phyloP scores from a whole-genome alignment of 305 asterid genomes.

The Fraxinus latifolia region DNA sequence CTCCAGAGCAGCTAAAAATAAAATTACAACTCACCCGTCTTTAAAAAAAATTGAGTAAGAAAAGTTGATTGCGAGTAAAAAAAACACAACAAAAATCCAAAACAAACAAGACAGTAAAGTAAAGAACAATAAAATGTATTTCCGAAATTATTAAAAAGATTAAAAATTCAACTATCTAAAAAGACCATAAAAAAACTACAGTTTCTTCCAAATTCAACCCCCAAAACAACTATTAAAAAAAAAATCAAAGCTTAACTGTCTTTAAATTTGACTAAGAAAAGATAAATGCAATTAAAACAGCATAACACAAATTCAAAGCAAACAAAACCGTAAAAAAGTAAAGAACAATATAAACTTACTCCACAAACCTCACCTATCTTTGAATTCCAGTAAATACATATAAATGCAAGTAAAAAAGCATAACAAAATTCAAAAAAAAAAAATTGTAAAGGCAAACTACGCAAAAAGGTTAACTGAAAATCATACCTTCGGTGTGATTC shows the following conservation, averaged over 20 bases:
- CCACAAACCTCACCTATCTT: not conserved
- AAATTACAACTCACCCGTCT: slow-evolving; percentile 21
- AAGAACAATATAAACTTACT: not conserved
- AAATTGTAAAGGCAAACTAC: not conserved
- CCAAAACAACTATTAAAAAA: not conserved
- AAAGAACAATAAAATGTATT: not conserved
- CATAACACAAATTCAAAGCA: not conserved
- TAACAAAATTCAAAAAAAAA: not conserved
- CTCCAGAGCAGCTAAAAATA: not conserved
- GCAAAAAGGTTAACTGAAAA: not conserved
- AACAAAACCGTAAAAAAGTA: not conserved
- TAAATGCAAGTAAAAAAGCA: not conserved
- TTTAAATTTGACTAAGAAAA: not conserved
- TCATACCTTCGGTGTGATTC: slow-evolving; percentile 28
- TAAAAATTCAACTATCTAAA: not conserved
- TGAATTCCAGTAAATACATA: not conserved
- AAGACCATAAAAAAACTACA: not conserved
- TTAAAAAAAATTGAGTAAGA: not conserved
- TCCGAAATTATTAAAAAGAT: not conserved
- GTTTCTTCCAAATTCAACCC: not conserved
- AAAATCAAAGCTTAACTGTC: not conserved
- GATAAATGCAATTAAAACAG: not conserved
- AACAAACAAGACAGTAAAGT: not conserved
- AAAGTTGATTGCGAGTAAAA: not conserved
- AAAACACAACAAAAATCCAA: not conserved